These are phyloP conservation scores for Pseudozyma sp. DNA, from an alignment of 1,284 basidiomycete genomes.

Conservation along the genomic window DNA sequence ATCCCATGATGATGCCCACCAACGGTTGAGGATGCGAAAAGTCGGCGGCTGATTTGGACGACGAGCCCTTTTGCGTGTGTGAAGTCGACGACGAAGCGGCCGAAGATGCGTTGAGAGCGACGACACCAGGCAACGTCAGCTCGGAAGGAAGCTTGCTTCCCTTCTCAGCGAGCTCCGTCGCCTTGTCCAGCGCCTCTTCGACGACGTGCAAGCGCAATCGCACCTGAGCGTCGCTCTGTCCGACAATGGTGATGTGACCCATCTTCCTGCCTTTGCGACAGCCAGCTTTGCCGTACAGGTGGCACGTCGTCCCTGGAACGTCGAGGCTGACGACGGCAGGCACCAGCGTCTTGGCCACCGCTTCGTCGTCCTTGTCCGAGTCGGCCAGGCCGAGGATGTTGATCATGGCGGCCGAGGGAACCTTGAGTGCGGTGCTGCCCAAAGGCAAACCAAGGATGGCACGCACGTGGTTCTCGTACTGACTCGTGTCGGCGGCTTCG, in stretches of 20 bases:
- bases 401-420: slow-evolving; percentile 90
- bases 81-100: slow-evolving; percentile 17
- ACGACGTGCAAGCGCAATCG: slow-evolving; percentile 70
- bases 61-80: slow-evolving; percentile 59
- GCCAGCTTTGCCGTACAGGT: slow-evolving; percentile 93
- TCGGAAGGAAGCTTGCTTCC: slow-evolving; percentile 40
- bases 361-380: slow-evolving; percentile 58
- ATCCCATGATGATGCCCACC: slow-evolving; percentile 97
- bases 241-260: slow-evolving; percentile 95
- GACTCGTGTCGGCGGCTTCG: slow-evolving; percentile 93
- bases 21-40: slow-evolving; percentile 77
- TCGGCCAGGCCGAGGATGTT: slow-evolving; percentile 78
- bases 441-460: slow-evolving; percentile 92
- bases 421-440: slow-evolving; percentile 87
- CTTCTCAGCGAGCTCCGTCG: slow-evolving; percentile 53
- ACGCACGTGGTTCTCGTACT: slow-evolving; percentile 97
- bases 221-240: slow-evolving; percentile 82
- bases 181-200: slow-evolving; percentile 60
- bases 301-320: slow-evolving; percentile 82
- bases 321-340: slow-evolving; percentile 65
- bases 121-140: slow-evolving; percentile 50
- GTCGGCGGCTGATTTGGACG: slow-evolving; percentile 67
- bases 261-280: slow-evolving; percentile 93
- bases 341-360: slow-evolving; percentile 64
- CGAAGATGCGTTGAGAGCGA: slow-evolving; percentile 22